A percentile compares a stretch with the other conserved stretches of the same genome.
Evolutionary conservation across 805 yeast genomes (phyloP).

Genomic region (Metschnikowia lochheadii): DNA sequence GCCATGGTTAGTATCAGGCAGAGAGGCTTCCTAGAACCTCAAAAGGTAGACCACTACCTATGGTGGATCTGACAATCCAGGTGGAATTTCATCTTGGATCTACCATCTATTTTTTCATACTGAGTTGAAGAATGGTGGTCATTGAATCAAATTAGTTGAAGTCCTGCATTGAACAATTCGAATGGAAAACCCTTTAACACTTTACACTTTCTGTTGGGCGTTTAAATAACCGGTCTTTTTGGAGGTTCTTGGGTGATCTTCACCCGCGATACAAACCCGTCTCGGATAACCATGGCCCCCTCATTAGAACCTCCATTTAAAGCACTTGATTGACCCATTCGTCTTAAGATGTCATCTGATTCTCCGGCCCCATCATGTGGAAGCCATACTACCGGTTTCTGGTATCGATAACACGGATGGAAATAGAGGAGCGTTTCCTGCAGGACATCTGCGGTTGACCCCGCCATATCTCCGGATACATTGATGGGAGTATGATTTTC

Average conservation of each 20-base stretch:
- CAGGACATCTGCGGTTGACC: background rate
- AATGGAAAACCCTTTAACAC: too few relatives aligned
- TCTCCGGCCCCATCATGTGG: constrained; percentile 23
- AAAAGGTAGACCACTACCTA: too few relatives aligned
- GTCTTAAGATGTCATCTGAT: constrained; percentile 5
- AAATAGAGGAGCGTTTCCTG: constrained; percentile 21
- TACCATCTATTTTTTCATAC: too few relatives aligned
- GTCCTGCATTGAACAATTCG: too few relatives aligned
- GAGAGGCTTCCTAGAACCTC: too few relatives aligned
- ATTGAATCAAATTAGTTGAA: too few relatives aligned
- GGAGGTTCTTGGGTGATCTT: constrained; percentile 12
- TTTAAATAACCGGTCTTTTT: background rate
- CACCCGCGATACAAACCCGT: constrained; percentile 6
- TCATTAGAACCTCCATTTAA: constrained; percentile 12
- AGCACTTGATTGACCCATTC: background rate
- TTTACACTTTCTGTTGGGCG: too few relatives aligned
- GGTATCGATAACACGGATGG: constrained; percentile 38
- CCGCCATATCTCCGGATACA: background rate
- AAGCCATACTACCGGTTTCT: constrained; percentile 36
- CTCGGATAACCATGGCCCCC: constrained; percentile 9
- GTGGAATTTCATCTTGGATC: too few relatives aligned
- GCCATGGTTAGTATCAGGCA: too few relatives aligned
- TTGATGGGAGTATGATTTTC: too few relatives aligned
- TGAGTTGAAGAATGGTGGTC: too few relatives aligned
- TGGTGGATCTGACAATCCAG: too few relatives aligned